Evolutionary conservation across 805 yeast species (phyloP).

Genomic region (Schizosaccharomyces lindneri): DNA sequence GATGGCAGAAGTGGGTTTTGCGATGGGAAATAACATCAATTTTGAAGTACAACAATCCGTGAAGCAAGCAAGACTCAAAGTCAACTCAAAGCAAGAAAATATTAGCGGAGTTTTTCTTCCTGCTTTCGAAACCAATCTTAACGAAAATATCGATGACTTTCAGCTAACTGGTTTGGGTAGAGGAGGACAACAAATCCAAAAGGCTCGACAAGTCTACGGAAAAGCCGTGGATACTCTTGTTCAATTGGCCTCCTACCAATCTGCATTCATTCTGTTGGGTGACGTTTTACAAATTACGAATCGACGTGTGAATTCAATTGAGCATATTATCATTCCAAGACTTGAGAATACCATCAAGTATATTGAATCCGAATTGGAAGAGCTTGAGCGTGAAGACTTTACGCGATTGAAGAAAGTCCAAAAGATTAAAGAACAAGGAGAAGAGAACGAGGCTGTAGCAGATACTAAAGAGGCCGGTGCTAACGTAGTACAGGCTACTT

Average conservation of each 20-base stretch:
- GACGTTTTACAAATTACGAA: slow-evolving; percentile 95
- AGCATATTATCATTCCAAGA: slow-evolving; percentile 91
- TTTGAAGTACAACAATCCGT: slow-evolving; percentile 92
- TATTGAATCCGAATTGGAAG: slow-evolving; percentile 89
- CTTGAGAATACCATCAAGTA: slow-evolving; percentile 83
- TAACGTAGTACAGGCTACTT: slow-evolving; percentile 5
- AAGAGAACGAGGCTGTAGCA: slow-evolving; percentile 26
- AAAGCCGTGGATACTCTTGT: slow-evolving; percentile 93
- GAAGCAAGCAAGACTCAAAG: slow-evolving; percentile 64
- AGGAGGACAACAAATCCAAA: slow-evolving; percentile 95
- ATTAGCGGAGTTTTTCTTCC: slow-evolving; percentile 91
- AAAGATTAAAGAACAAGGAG: slow-evolving; percentile 72
- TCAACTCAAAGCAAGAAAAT: slow-evolving; percentile 79
- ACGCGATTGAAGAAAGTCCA: slow-evolving; percentile 90
- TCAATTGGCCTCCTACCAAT: slow-evolving; percentile 83
- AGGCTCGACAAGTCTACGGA: slow-evolving; percentile 78
- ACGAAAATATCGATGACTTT: slow-evolving; percentile 61
- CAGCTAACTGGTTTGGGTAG: slow-evolving; percentile 90
- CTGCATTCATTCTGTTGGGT: slow-evolving; percentile 87
- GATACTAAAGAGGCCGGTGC: slow-evolving; percentile 9
- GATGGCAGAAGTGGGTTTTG: slow-evolving; percentile 87
- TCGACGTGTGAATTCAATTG: slow-evolving; percentile 95
- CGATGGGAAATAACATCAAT: slow-evolving; percentile 87
- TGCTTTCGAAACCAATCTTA: slow-evolving; percentile 67
- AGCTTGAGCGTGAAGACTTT: slow-evolving; percentile 92